phyloP scores from a whole-genome alignment of 1,284 basidiomycete species.

The Ceratobasidium sp. region DNA sequence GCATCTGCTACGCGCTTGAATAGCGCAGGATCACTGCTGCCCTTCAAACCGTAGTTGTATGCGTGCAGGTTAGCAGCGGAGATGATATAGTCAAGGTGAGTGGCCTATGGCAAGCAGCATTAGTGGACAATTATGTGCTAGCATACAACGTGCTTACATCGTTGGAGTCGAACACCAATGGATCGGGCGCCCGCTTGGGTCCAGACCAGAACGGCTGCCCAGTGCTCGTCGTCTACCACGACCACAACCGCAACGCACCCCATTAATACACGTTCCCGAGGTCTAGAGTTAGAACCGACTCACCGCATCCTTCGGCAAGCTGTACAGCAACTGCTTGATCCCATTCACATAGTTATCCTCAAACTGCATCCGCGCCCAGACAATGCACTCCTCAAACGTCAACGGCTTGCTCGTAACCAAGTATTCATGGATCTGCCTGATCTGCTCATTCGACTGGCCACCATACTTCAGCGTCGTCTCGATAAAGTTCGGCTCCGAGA shows the following conservation, averaged over 20 bases:
- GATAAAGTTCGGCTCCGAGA: constrained; percentile 96
- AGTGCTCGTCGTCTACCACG: constrained; percentile 73
- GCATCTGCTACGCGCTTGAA: constrained; percentile 90
- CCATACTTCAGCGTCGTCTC: constrained; percentile 92
- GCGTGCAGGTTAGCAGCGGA: constrained; percentile 97
- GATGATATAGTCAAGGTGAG: constrained; percentile 92
- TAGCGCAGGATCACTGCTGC: constrained; percentile 81
- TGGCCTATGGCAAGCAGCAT: constrained; percentile 66
- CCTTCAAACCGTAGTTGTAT: constrained; percentile 97
- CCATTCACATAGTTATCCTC: constrained; percentile 96
- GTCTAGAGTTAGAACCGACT: constrained; percentile 45
- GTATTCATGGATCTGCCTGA: constrained; percentile 91
- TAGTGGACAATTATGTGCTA: neutral
- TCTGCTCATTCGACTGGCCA: constrained; percentile 90
- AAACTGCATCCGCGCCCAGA: constrained; percentile 97
- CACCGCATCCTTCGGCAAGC: constrained; percentile 91
- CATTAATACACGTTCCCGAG: neutral
- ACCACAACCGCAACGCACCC: constrained; percentile 10
- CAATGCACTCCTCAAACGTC: constrained; percentile 97
- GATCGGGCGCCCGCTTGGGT: constrained; percentile 97
- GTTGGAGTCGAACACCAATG: constrained; percentile 87
- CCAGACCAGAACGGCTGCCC: constrained; percentile 98
- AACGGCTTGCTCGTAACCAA: constrained; percentile 94
- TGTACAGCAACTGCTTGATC: constrained; percentile 94
- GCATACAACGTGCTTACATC: constrained; percentile 71